phyloP scores from a whole-genome alignment of 192 early-diverging fungal genomes.

The Allomyces javanicus region DNA sequence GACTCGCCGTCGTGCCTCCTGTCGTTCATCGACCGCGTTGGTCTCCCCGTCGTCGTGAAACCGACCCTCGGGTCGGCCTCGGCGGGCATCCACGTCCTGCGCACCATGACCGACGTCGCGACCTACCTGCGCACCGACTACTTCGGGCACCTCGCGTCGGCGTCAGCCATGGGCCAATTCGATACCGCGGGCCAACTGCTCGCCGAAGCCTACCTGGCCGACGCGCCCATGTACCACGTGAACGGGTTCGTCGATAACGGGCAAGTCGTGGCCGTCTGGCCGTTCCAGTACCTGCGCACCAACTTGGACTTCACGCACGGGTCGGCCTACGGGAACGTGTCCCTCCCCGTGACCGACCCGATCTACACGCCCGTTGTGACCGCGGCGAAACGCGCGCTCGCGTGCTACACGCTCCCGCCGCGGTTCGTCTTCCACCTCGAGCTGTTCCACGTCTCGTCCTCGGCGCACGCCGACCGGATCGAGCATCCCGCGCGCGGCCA shows the following conservation, averaged over 20 bases:
- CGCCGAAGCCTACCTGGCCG: not conserved
- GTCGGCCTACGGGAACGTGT: slow-evolving; percentile 23
- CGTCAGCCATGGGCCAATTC: not conserved
- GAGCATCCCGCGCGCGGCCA: not conserved
- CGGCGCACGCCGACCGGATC: not conserved
- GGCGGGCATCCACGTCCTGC: slow-evolving; percentile 7
- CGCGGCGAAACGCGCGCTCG: slow-evolving; percentile 13
- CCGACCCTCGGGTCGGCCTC: slow-evolving; percentile 16
- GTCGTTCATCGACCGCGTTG: slow-evolving; percentile 6
- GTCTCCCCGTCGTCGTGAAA: slow-evolving; percentile 17
- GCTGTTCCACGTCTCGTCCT: slow-evolving; percentile 13
- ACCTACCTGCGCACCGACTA: not conserved
- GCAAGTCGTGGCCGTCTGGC: not conserved
- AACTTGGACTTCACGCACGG: slow-evolving; percentile 21
- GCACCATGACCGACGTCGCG: not conserved
- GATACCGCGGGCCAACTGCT: not conserved
- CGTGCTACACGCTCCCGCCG: slow-evolving; percentile 8
- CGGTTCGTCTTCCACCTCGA: slow-evolving; percentile 22
- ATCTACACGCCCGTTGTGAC: slow-evolving; percentile 3
- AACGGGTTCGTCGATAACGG: slow-evolving; percentile 19
- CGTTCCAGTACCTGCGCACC: slow-evolving; percentile 19
- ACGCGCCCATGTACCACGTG: slow-evolving; percentile 18
- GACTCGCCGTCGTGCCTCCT: slow-evolving; percentile 12
- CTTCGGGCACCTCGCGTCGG: not conserved
- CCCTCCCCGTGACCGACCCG: slow-evolving; percentile 11